A percentile compares a stretch with the other conserved stretches of the same genome.
Conservation (phyloP, 345 rosid genomes). For the Arabidopsis suecica region DNA sequence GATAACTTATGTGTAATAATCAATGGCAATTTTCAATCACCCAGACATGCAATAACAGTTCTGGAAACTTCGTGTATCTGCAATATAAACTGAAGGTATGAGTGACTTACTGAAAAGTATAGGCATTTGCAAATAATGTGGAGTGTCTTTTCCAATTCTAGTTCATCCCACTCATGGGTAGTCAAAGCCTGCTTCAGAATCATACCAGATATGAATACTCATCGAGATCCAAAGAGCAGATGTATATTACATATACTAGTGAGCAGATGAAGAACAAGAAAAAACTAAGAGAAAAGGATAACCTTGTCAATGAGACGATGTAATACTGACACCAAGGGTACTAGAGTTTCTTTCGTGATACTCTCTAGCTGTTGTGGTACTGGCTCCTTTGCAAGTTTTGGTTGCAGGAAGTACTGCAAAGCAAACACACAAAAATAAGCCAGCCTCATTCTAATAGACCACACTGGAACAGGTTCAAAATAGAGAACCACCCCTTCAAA, state of each 20-base stretch:
- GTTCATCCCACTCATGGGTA: conserved; percentile 41
- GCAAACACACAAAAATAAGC: conserved; percentile 29
- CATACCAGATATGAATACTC: conserved; percentile 40
- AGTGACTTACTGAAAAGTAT: conserved; percentile 78
- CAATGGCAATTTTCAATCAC: conserved; percentile 23
- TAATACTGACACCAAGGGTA: conserved; percentile 65
- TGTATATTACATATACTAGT: conserved; percentile 18
- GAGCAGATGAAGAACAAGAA: conserved; percentile 30
- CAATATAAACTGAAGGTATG: conserved; percentile 25
- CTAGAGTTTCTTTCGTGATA: conserved; percentile 67
- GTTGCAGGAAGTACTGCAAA: conserved; percentile 79
- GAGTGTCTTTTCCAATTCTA: conserved; percentile 65
- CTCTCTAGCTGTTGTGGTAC: conserved; percentile 80
- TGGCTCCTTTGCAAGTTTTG: conserved; percentile 81
- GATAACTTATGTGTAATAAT: background rate
- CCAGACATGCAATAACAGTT: conserved; percentile 27
- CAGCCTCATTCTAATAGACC: background rate
- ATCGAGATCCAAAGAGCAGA: conserved; percentile 6
- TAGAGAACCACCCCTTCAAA: conserved; percentile 20
- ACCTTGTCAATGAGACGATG: conserved; percentile 73
- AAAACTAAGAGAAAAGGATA: conserved; percentile 29
- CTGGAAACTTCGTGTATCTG: conserved; percentile 7
- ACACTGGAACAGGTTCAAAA: conserved; percentile 13
- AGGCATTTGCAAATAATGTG: conserved; percentile 76
- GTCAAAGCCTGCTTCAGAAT: conserved; percentile 61